Conservation (phyloP, 75 land plant genomes). For the Pinus tabuliformis region DNA sequence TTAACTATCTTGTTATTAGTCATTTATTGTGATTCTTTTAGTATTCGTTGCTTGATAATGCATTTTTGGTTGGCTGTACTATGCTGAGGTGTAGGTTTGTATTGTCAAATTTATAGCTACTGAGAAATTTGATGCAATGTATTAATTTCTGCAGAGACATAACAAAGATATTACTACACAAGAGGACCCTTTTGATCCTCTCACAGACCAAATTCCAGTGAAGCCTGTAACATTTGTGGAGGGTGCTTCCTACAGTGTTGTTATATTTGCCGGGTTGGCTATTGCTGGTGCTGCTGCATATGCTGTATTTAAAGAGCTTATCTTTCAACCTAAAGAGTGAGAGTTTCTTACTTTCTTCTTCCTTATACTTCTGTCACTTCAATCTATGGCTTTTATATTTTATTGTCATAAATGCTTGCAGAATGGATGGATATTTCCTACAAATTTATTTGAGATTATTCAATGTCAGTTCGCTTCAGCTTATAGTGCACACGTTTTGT, state of each 20-base stretch:
- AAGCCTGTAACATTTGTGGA: conserved; percentile 93
- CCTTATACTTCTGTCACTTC: background rate
- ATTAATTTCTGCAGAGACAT: conserved; percentile 13
- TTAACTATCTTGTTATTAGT: too few relatives aligned
- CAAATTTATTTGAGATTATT: background rate
- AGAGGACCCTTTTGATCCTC: conserved; percentile 96
- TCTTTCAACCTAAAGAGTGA: conserved; percentile 95
- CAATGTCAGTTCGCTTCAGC: background rate
- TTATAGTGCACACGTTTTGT: background rate
- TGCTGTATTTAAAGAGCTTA: conserved; percentile 89
- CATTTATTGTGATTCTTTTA: too few relatives aligned
- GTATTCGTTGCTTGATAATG: too few relatives aligned
- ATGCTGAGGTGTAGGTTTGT: too few relatives aligned
- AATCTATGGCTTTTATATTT: background rate
- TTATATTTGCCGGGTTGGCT: conserved; percentile 89
- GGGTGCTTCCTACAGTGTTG: conserved; percentile 87
- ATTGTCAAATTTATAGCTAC: background rate
- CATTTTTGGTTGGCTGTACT: too few relatives aligned
- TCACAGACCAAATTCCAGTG: conserved; percentile 93
- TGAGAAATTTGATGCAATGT: background rate
- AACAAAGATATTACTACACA: conserved; percentile 57
- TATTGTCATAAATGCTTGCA: background rate
- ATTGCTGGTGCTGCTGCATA: conserved; percentile 87
- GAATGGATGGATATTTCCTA: background rate
- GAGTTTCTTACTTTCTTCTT: conserved; percentile 11